Evolutionary conservation across 1,139 yeast species (phyloP), one percentile per base, ranked within the genome.

Genomic region (Scheffersomyces cryptocercus): DNA sequence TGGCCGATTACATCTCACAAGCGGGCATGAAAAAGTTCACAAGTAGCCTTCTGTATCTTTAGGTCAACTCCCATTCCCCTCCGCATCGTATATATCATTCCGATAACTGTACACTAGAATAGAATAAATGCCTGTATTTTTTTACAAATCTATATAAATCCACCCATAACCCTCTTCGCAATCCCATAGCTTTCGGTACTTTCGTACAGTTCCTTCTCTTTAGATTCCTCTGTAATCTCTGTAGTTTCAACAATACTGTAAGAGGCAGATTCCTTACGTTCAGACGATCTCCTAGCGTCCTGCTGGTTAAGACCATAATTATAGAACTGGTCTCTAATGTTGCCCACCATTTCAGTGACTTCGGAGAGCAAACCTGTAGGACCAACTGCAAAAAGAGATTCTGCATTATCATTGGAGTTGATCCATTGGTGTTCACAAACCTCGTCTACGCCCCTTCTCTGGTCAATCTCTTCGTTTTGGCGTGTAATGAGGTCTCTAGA

Each of bases 331-430:
- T 73, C 72, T 45, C 65, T 56, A 31, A 72, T 55, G 44, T 62
- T 67, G 1, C 70, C 73, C 41, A 74, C 66, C 59, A 69, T 67
- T 45, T 81, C 87, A 39, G 84, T 77, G 1, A 84, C 76, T 35
- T 85, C 84, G 15, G 84, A 75, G 29, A 85, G 67, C 65, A 84
- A 66, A 0, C 90, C 89, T 0, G 90, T 81, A 0, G 89, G 87
- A 0, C 91, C 91, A 30, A 81, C 82, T 33, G 84, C 84, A 57
- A 82, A 79, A 12, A 81, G 49, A 3, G 80, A 68, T n/a, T 77
- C 80, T 3, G 71, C 70, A 38, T 77, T 73, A 39, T 69, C 74
- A 32, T 69, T 64, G 28, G 68, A 51, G 44, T 79, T 77, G 24
- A 83, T 72, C 89, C 89, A 84, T 14, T 72, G 61, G 41, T 64